Evolutionary conservation across 805 yeast genomes (phyloP), one percentile per base, ranked within the genome.

Genomic region (Ogataea paradorogensis): DNA sequence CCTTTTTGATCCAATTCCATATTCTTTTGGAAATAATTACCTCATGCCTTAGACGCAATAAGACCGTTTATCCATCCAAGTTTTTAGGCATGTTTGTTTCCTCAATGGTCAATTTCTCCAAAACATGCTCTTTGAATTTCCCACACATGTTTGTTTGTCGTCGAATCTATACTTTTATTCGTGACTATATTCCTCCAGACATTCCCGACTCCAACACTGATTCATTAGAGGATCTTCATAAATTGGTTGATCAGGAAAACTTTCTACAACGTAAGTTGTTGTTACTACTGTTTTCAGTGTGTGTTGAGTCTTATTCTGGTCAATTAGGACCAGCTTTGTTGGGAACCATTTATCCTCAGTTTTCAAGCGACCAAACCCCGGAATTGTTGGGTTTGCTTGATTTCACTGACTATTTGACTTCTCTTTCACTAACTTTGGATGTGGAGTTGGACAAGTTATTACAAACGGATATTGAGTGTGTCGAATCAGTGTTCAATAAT

Each of bases 51-150:
- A 75, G 73, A 47, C 66, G 81, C 42, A 81, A 87, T 45, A 66
- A 69, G 27, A 84, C 95, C 0, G 58, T 77, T 14, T 80, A 82
- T 54, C 96, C 97, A 7, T 84, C 95, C 0, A 76, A 84, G 46
- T 89, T 85, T 54, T 64, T 90, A 33, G 72, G 83, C 1, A 82
- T 86, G 74, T 77, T 82, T 0, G 73, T 80, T 0, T 58, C 83
- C 1, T 70, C 88, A 0, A 58, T 81, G 26, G 62, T 82, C 37
- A 78, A 78, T 34, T 71, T 77, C 24, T 57, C 78, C 11, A 66
- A 70, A 24, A 46, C 58, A 7, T 77, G 78, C 46, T 55, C 63
- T 5, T 62, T 61, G 45, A 22, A 48, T 58, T 22, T 52, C 38
- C 25, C 52, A 48, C 33, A 61, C 49, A 9, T 69, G 4, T 66